These are phyloP conservation scores for Grigorovia transvaalensis DNA, from an alignment of 805 yeast genomes.

Conservation along the genomic window DNA sequence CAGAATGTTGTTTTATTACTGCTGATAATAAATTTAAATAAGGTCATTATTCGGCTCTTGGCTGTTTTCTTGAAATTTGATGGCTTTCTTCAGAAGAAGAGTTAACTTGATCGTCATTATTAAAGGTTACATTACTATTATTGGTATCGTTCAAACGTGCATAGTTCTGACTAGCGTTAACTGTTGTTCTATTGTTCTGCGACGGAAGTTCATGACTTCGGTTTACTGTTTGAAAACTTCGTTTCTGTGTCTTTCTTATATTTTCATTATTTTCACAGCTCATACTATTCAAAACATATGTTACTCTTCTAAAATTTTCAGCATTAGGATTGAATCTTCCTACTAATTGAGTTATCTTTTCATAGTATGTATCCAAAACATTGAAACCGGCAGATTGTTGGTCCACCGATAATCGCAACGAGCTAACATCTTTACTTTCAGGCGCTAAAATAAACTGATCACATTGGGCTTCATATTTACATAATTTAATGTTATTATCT, in stretches of 20 bases:
- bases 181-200: not conserved
- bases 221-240: not conserved
- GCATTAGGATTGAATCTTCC: constrained; percentile 30
- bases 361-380: constrained; percentile 39
- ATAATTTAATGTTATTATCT: constrained; percentile 31
- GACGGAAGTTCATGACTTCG: not conserved
- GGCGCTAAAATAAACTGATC: constrained; percentile 8
- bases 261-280: no score
- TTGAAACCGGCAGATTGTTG: constrained; percentile 27
- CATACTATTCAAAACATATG: constrained; percentile 9
- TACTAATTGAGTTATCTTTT: constrained; percentile 39
- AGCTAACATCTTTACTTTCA: not conserved
- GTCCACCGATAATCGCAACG: constrained; percentile 4
- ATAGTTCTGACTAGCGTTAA: no score
- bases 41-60: not conserved
- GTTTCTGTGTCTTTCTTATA: not conserved
- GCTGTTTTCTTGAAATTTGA: not conserved
- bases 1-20: no score
- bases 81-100: not conserved
- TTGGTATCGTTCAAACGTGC: not conserved
- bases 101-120: not conserved
- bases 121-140: not conserved
- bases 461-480: constrained; percentile 25
- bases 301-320: constrained; percentile 18
- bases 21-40: no score